Evolutionary conservation across 495 filamentous ascomycete species (phyloP).

Genomic region (Penicillium robsamsonii): DNA sequence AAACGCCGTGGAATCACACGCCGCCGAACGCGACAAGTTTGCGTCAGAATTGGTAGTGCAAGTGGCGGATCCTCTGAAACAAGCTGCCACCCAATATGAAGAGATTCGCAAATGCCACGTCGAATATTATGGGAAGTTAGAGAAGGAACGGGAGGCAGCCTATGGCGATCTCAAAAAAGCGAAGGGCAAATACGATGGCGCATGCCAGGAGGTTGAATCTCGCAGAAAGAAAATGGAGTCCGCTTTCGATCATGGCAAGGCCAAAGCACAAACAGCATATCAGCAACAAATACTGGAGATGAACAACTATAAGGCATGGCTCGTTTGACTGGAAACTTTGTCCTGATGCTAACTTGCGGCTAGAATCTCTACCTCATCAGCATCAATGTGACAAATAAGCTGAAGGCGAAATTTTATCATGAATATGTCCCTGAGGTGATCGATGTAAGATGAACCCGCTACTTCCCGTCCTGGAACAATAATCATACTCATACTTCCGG

Average conservation of each 20-base stretch:
- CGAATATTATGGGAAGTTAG: conserved; percentile 82
- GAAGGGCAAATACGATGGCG: conserved; percentile 88
- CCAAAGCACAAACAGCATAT: conserved; percentile 84
- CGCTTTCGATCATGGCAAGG: conserved; percentile 76
- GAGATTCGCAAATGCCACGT: conserved; percentile 89
- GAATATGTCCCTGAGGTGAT: conserved; percentile 94
- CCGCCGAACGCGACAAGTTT: conserved; percentile 84
- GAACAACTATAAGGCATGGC: conserved; percentile 81
- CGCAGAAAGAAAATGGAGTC: conserved; percentile 91
- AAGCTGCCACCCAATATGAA: conserved; percentile 70
- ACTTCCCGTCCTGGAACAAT: conserved; percentile 6
- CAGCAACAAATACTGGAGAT: conserved; percentile 89
- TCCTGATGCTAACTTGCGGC: not conserved
- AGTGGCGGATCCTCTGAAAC: conserved; percentile 82
- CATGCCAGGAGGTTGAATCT: conserved; percentile 92
- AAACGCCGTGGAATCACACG: conserved; percentile 80
- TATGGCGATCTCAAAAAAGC: conserved; percentile 85
- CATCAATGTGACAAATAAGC: conserved; percentile 93
- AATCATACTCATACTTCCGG: not conserved
- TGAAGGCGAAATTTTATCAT: conserved; percentile 94
- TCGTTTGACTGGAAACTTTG: not conserved
- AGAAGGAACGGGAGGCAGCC: conserved; percentile 79
- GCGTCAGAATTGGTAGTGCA: conserved; percentile 69
- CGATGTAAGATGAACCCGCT: conserved; percentile 58
- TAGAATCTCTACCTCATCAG: conserved; percentile 92